Evolutionary conservation across 2,329 filamentous ascomycete species (phyloP), one percentile per base, ranked within the genome.

Genomic region (Stemphylium vesicarium): DNA sequence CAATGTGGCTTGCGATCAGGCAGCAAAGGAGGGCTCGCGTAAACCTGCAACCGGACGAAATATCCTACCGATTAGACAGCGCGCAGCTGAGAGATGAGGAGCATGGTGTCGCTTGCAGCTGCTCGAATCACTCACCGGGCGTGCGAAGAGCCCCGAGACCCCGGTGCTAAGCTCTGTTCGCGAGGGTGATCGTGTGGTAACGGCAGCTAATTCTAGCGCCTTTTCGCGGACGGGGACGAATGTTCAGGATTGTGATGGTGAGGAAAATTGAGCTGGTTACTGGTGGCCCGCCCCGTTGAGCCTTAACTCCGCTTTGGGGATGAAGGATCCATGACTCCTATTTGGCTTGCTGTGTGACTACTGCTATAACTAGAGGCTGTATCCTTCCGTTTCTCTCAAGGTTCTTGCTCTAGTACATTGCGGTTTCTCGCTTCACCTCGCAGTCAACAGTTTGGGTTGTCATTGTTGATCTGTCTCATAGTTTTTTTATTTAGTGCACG

Each of bases 1-100:
- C n/a, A 15, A 15, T 6, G 39, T 37, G 32, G 48, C 48, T 29
- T 48, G 22, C 37, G 10, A 36, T 46, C 41, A 60, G 58, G 58
- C 58, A 53, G 49, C 56, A 10, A 37, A 36, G 6, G 10, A 5
- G 6, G 3, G 3, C 20, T 33, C 2, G n/a, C 33, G 24, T 15
- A 5, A 29, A 20, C 11, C 29, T 16, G 36, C 16, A 37, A 11
- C 22, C 40, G 33, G 43, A 46, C 43, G 43, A 46, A 46, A 26
- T 16, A 3, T 11, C 2, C 26, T 11, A 11, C 26, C 26, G 26
- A 29, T 29, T 29, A 29, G 9, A 29, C 4, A 11, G 26, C 10
- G 36, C 16, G 20, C 16, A 38, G 36, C 36, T 16, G 9, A 18
- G 9, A 20, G 6, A 18, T 18, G 36, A 5, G 16, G 2, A 18